These are phyloP conservation scores for Gynostemma pentaphyllum DNA, from an alignment of 306 rosid species.

Conservation along the genomic window DNA sequence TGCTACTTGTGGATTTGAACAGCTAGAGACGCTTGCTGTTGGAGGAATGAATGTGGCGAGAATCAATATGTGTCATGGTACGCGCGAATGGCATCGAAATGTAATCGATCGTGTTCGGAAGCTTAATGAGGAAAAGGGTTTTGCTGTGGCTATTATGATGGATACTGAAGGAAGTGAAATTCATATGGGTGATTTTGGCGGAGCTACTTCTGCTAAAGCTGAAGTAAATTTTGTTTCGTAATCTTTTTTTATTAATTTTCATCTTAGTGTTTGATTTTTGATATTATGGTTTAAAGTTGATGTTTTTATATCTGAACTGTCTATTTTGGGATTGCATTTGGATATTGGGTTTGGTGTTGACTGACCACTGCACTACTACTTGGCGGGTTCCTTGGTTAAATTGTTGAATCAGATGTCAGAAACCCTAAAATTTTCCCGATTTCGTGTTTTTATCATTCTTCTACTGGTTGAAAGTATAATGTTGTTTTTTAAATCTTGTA, in stretches of 20 bases:
- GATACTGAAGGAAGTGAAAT: constrained; percentile 98
- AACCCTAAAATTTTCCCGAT: background rate
- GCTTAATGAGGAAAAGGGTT: constrained; percentile 85
- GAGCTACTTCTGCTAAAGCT: constrained; percentile 83
- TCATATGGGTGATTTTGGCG: constrained; percentile 98
- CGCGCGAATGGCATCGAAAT: constrained; percentile 67
- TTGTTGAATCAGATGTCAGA: background rate
- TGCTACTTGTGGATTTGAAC: constrained; percentile 62
- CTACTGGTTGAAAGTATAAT: background rate
- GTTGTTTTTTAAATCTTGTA: background rate
- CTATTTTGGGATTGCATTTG: background rate
- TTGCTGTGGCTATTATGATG: constrained; percentile 96
- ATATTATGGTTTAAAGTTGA: background rate
- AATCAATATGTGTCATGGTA: constrained; percentile 93
- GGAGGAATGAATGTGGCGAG: constrained; percentile 98
- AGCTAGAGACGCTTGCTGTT: constrained; percentile 85
- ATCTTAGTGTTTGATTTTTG: background rate
- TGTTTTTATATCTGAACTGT: background rate
- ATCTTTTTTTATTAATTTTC: background rate
- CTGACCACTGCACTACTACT: background rate
- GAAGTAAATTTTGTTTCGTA: constrained; percentile 20
- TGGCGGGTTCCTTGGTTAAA: background rate
- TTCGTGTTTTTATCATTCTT: background rate
- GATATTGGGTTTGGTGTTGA: background rate
- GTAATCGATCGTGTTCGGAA: constrained; percentile 66